A percentile compares a stretch with the other conserved stretches of the same genome.
These are phyloP conservation scores for Cladosporium velox DNA, from an alignment of 2,329 filamentous ascomycete genomes.

Conservation along the genomic window DNA sequence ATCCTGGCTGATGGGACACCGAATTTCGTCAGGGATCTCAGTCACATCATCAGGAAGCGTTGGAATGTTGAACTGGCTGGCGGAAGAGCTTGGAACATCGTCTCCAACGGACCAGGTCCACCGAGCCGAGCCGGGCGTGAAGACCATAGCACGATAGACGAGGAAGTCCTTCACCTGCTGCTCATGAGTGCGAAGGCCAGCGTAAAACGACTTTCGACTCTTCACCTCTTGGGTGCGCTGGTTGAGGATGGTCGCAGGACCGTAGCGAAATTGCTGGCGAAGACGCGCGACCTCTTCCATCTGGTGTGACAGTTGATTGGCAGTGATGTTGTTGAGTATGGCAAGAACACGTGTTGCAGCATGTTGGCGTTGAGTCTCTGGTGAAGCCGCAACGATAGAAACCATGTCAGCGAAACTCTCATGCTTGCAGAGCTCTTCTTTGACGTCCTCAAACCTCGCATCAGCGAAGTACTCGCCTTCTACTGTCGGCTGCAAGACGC, in stretches of 20 bases:
- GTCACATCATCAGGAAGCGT: background rate
- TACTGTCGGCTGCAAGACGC: background rate
- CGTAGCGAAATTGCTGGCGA: background rate
- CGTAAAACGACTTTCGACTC: background rate
- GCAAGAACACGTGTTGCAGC: constrained; percentile 4
- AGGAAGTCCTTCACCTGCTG: constrained; percentile 33
- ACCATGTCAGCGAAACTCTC: constrained; percentile 37
- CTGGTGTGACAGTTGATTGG: background rate
- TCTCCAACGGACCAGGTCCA: constrained; percentile 35
- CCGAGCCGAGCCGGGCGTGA: constrained; percentile 19
- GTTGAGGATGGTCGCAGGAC: background rate
- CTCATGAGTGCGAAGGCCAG: constrained; percentile 27
- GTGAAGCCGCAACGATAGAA: constrained; percentile 27
- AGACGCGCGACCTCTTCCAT: background rate
- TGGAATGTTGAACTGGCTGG: background rate
- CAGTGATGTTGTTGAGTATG: background rate
- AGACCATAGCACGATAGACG: constrained; percentile 29
- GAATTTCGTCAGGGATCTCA: background rate
- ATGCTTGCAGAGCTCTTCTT: constrained; percentile 30
- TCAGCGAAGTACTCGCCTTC: constrained; percentile 23
- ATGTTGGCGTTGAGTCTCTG: constrained; percentile 13
- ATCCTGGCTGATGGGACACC: constrained; percentile 39
- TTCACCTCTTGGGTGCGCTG: background rate
- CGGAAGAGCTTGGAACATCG: constrained; percentile 28
- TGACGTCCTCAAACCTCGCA: constrained; percentile 30